These are phyloP conservation scores for Trypanosomatidae sp. DNA, from an alignment of 208 protist genomes.

Conservation along the genomic window DNA sequence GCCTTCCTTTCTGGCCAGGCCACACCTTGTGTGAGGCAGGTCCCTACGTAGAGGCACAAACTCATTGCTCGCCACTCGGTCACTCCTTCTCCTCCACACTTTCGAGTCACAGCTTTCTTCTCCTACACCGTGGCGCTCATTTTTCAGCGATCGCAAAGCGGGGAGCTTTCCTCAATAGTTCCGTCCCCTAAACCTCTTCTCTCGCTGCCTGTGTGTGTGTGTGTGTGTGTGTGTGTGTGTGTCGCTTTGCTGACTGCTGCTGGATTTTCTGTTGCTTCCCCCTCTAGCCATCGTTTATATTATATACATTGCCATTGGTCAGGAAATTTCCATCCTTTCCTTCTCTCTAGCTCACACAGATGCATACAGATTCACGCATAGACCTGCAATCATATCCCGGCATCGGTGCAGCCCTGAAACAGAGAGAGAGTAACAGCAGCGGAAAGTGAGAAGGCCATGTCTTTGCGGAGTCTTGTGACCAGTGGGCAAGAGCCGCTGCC, in stretches of 20 bases:
- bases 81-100: neutral
- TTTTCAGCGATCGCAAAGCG: neutral
- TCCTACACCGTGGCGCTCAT: neutral
- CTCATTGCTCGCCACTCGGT: neutral
- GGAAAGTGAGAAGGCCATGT: neutral
- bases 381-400: neutral
- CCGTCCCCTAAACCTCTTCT: neutral
- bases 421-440: neutral
- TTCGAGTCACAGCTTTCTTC: neutral
- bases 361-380: neutral
- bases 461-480: conserved; percentile 18
- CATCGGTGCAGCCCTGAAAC: no score
- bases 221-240: neutral
- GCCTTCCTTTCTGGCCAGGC: neutral
- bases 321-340: neutral
- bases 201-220: neutral
- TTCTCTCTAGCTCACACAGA: neutral
- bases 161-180: neutral
- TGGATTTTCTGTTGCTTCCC: neutral
- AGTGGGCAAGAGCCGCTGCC: conserved; percentile 24
- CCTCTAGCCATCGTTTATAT: neutral
- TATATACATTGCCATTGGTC: neutral
- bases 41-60: neutral
- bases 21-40: neutral
- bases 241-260: neutral